Percentiles rank a stretch among this genome's conserved stretches.
phyloP scores from a whole-genome alignment of 2,329 filamentous ascomycete genomes.

The Claviceps pazoutovae region DNA sequence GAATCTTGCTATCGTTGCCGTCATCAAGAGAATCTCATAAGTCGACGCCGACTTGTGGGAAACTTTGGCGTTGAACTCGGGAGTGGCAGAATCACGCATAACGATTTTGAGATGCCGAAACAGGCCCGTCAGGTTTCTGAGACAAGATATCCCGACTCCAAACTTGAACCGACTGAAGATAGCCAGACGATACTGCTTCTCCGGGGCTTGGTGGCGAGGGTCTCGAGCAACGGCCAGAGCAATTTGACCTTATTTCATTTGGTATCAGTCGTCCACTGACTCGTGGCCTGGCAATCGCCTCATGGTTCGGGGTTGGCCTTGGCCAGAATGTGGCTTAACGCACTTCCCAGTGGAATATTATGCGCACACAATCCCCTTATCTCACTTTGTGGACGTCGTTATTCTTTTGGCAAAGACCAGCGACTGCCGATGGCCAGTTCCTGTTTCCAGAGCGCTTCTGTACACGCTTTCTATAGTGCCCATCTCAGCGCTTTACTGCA shows the following conservation, averaged over 20 bases:
- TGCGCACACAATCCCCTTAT: background rate
- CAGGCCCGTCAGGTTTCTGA: background rate
- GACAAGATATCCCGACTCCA: background rate
- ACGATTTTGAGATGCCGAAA: background rate
- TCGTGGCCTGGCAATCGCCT: conserved; percentile 1
- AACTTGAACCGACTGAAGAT: background rate
- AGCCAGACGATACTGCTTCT: background rate
- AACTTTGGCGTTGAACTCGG: background rate
- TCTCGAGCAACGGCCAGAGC: conserved; percentile 4
- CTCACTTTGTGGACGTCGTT: background rate
- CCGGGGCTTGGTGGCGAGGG: conserved; percentile 6
- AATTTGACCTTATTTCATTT: conserved; percentile 1
- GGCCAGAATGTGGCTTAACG: background rate
- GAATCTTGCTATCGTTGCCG: background rate
- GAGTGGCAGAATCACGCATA: background rate
- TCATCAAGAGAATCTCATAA: conserved; percentile 1
- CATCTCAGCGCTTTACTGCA: background rate
- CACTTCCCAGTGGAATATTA: background rate
- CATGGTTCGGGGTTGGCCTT: background rate
- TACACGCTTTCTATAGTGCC: background rate
- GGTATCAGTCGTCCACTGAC: background rate
- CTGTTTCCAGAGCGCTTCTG: background rate
- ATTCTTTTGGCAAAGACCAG: background rate
- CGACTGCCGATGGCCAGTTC: background rate
- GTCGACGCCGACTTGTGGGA: background rate